Conservation (phyloP, 1,284 basidiomycete genomes). For the Omphalotus olearius region DNA sequence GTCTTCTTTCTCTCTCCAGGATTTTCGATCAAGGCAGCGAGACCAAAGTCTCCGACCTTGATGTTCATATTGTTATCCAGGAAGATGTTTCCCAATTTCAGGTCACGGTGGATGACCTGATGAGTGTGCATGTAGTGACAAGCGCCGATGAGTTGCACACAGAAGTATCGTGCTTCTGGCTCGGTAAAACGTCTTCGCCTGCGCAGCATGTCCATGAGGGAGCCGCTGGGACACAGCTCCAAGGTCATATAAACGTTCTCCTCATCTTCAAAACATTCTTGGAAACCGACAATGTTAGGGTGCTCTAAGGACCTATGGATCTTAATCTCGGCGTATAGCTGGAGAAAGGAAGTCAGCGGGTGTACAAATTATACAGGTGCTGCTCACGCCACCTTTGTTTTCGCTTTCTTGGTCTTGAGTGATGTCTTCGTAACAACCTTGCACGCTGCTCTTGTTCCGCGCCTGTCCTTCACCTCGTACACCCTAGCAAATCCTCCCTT, state of each 20-base stretch:
- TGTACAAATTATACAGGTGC: neutral
- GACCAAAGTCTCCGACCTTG: conserved; percentile 96
- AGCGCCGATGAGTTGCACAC: conserved; percentile 93
- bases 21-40: conserved; percentile 95
- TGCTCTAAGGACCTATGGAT: conserved; percentile 91
- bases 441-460: conserved; percentile 69
- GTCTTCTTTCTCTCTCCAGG: conserved; percentile 98
- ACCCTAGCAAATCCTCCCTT: conserved; percentile 91
- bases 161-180: conserved; percentile 88
- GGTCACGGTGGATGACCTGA: conserved; percentile 94
- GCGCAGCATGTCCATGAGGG: conserved; percentile 89
- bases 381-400: conserved; percentile 69
- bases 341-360: conserved; percentile 5
- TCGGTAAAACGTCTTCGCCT: conserved; percentile 87
- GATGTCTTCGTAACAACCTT: conserved; percentile 85
- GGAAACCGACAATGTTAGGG: conserved; percentile 90
- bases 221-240: conserved; percentile 88
- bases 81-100: conserved; percentile 96
- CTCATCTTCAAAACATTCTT: conserved; percentile 94
- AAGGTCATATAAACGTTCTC: conserved; percentile 97
- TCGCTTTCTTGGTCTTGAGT: conserved; percentile 87
- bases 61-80: conserved; percentile 91
- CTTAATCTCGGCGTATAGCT: conserved; percentile 98
- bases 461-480: conserved; percentile 78
- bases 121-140: conserved; percentile 96